Percentiles rank a stretch among this genome's conserved stretches.
These are phyloP conservation scores for Eimeria tenella DNA, from an alignment of 169 alveolate species.

Conservation along the genomic window DNA sequence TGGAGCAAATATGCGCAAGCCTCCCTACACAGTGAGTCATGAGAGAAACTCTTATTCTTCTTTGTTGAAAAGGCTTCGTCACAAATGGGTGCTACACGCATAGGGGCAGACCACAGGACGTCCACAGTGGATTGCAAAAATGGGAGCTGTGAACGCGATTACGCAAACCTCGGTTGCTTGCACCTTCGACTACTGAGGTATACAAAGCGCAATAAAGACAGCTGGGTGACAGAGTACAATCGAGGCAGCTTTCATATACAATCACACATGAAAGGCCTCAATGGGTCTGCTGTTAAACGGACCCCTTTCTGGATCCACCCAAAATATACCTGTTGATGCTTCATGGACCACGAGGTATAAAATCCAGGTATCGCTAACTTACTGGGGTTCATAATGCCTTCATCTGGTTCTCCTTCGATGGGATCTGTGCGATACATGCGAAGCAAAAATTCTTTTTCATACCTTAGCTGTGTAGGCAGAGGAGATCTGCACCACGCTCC, in stretches of 20 bases:
- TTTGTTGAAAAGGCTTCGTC: slow-evolving; percentile 60
- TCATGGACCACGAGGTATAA: too few relatives aligned
- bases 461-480: background rate
- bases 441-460: background rate
- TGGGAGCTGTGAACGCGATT: background rate
- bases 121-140: background rate
- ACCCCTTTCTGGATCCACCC: too few relatives aligned
- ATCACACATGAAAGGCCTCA: too few relatives aligned
- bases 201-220: too few relatives aligned
- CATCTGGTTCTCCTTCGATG: slow-evolving; percentile 21
- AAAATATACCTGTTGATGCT: too few relatives aligned
- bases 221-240: too few relatives aligned
- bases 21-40: slow-evolving; percentile 47
- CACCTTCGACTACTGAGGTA: too few relatives aligned
- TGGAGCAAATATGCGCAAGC: slow-evolving; percentile 33
- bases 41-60: background rate
- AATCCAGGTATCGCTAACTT: background rate
- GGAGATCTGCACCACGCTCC: background rate
- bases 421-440: slow-evolving; percentile 9
- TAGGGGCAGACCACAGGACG: background rate
- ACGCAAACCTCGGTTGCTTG: too few relatives aligned
- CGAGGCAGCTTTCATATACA: too few relatives aligned
- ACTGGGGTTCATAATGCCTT: slow-evolving; percentile 72
- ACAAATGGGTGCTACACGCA: slow-evolving; percentile 60
- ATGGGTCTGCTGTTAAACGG: too few relatives aligned